Conservation (phyloP, 2,329 filamentous ascomycete genomes). For the Botrytis elliptica region DNA sequence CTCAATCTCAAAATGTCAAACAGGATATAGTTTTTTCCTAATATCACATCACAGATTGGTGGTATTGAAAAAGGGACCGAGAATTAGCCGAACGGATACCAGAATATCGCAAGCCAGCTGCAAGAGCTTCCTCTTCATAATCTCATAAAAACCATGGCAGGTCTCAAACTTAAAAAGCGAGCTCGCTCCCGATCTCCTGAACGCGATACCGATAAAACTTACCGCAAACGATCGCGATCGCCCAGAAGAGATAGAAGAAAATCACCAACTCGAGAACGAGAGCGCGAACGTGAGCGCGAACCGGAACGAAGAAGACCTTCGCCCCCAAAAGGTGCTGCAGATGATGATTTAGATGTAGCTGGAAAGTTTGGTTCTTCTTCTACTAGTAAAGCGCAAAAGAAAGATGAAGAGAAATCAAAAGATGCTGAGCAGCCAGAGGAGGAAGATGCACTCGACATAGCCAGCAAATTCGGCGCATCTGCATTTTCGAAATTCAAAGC, state of each 20-base stretch:
- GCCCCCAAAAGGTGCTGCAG: constrained; percentile 37
- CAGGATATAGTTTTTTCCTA: not conserved
- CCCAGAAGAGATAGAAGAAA: constrained; percentile 43
- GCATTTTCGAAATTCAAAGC: constrained; percentile 19
- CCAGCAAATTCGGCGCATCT: constrained; percentile 20
- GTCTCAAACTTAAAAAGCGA: constrained; percentile 21
- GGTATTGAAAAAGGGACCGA: not conserved
- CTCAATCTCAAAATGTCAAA: not conserved
- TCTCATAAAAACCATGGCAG: constrained; percentile 14
- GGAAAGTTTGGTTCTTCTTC: constrained; percentile 36
- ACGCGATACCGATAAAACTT: constrained; percentile 17
- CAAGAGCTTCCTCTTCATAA: not conserved
- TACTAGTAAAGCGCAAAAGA: not conserved
- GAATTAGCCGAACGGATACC: constrained; percentile 3
- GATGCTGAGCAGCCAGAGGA: constrained; percentile 2
- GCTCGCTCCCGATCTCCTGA: constrained; percentile 20
- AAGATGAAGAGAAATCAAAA: constrained; percentile 20
- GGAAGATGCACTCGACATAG: constrained; percentile 19
- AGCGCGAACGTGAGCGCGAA: constrained; percentile 37
- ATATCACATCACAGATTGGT: not conserved
- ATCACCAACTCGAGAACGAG: constrained; percentile 43
- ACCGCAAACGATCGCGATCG: constrained; percentile 21
- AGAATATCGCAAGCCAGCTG: not conserved
- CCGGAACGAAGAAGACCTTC: constrained; percentile 51
- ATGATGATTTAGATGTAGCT: constrained; percentile 38